Evolutionary conservation across 495 filamentous ascomycete species (phyloP).

Genomic region (Neurospora terricola): DNA sequence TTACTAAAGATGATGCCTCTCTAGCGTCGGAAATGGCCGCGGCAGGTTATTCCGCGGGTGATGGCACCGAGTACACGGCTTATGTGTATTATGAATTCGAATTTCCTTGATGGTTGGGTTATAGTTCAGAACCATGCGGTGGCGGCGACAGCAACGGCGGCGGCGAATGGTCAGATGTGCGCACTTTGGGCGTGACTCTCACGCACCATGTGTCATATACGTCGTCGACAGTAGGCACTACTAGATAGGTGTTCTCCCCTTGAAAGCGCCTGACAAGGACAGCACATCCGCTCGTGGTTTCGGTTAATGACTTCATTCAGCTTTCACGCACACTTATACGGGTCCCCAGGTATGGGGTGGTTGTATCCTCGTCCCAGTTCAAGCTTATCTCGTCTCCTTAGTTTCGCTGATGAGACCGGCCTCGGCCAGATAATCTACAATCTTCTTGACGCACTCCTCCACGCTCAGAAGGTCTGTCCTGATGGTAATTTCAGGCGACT

Average conservation of each 20-base stretch:
- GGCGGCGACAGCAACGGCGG: not conserved
- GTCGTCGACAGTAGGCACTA: not conserved
- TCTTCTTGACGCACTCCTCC: slow-evolving; percentile 74
- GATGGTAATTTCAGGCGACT: slow-evolving; percentile 76
- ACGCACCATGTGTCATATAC: not conserved
- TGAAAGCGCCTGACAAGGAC: not conserved
- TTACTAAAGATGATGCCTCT: slow-evolving; percentile 74
- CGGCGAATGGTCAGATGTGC: not conserved
- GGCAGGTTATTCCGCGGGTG: slow-evolving; percentile 47
- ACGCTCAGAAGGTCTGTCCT: slow-evolving; percentile 66
- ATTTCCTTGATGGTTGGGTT: slow-evolving; percentile 35
- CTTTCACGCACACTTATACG: not conserved
- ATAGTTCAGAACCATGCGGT: not conserved
- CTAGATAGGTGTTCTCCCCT: not conserved
- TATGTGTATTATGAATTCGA: slow-evolving; percentile 98
- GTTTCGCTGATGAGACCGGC: slow-evolving; percentile 30
- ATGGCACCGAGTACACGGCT: slow-evolving; percentile 78
- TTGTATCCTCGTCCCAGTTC: not conserved
- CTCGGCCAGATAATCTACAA: slow-evolving; percentile 67
- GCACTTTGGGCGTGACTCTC: not conserved
- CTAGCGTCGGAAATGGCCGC: slow-evolving; percentile 70
- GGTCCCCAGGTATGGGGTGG: not conserved
- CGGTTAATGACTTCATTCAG: not conserved
- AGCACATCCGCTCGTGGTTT: not conserved
- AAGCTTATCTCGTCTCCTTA: slow-evolving; percentile 20